A percentile compares a stretch with the other conserved stretches of the same genome.
Conservation (phyloP, 768 basidiomycete species). For the Lactarius sanguifluus region DNA sequence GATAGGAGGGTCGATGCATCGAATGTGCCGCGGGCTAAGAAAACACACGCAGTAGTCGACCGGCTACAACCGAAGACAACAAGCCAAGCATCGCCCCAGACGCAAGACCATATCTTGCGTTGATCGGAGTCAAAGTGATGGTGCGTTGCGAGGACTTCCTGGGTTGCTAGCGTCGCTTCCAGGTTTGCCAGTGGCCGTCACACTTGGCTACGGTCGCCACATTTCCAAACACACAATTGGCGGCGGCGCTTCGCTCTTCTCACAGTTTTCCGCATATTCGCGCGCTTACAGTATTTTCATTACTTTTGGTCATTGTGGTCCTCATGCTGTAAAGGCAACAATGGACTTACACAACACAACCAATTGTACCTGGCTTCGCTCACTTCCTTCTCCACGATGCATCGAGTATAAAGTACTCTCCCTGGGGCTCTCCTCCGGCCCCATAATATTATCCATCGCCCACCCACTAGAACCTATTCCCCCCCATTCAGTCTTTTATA, state of each 20-base stretch:
- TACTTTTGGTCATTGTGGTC: not conserved
- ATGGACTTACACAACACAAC: conserved; percentile 1
- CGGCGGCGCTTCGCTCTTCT: not conserved
- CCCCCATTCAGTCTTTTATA: not conserved
- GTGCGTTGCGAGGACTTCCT: not conserved
- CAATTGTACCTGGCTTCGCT: not conserved
- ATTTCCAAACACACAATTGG: not conserved
- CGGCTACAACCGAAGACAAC: not conserved
- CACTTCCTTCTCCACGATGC: not conserved
- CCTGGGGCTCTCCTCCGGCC: not conserved
- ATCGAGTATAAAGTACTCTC: not conserved
- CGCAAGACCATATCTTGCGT: not conserved
- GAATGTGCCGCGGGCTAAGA: not conserved
- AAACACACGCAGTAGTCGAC: not conserved
- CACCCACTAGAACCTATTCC: not conserved
- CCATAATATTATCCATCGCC: not conserved
- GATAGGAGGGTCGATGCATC: not conserved
- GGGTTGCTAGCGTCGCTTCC: not conserved
- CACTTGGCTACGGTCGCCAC: not conserved
- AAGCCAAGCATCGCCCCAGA: not conserved
- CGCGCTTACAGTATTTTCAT: not conserved
- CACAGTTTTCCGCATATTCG: not conserved
- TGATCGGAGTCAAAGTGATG: not conserved
- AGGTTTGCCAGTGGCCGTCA: not conserved
- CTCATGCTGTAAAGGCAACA: not conserved